Percentiles rank a stretch among this genome's conserved stretches.
Evolutionary conservation across 306 rosid genomes (phyloP).

Genomic region (Ziziphus jujuba): DNA sequence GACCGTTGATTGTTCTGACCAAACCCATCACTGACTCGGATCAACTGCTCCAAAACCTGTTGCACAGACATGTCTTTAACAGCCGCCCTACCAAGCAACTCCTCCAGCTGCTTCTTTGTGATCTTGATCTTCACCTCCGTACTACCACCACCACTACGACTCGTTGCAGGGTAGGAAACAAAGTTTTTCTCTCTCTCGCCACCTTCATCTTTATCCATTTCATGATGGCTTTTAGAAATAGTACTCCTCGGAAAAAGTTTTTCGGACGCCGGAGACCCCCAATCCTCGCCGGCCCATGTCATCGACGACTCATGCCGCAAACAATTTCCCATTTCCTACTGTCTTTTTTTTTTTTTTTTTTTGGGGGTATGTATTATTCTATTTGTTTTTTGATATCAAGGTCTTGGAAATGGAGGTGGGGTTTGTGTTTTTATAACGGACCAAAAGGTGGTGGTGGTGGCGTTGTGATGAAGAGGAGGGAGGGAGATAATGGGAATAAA

Average conservation of each 20-base stretch:
- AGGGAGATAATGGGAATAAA: background rate
- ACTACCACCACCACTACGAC: background rate
- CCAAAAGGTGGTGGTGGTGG: background rate
- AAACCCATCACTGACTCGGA: constrained; percentile 30
- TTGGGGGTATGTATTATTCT: too few relatives aligned
- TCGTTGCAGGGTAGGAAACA: background rate
- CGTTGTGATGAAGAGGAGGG: background rate
- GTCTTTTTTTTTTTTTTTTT: background rate
- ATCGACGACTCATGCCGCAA: constrained; percentile 43
- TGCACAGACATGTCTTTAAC: constrained; percentile 53
- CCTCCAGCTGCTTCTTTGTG: constrained; percentile 66
- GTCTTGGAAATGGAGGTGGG: constrained; percentile 16
- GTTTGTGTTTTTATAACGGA: constrained; percentile 12
- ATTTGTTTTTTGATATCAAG: constrained; percentile 11
- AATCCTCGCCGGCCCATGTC: constrained; percentile 46
- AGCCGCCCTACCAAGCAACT: constrained; percentile 48
- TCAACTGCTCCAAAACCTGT: constrained; percentile 53
- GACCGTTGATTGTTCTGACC: constrained; percentile 43
- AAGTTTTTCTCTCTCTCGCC: background rate
- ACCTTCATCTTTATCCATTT: constrained; percentile 1
- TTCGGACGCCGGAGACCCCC: constrained; percentile 28
- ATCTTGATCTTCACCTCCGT: constrained; percentile 76
- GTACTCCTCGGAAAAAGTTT: background rate
- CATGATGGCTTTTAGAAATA: background rate
- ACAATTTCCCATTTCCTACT: constrained; percentile 69